A percentile compares a stretch with the other conserved stretches of the same genome.
These are phyloP conservation scores for Guadua angustifolia DNA, from an alignment of 176 grass and related monocot species.

Conservation along the genomic window DNA sequence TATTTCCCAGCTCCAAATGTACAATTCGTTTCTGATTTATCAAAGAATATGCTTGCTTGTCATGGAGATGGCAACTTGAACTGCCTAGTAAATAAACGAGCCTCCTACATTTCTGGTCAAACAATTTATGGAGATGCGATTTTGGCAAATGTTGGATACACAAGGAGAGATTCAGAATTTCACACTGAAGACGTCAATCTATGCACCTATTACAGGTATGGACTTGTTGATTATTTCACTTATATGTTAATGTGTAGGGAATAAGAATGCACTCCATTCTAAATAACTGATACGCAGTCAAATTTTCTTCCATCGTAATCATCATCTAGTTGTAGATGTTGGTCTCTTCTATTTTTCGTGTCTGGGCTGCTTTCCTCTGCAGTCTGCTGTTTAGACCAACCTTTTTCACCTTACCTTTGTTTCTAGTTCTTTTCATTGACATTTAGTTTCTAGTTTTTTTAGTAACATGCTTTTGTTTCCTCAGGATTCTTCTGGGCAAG, in stretches of 20 bases:
- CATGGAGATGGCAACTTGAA: conserved; percentile 45
- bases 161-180: conserved; percentile 72
- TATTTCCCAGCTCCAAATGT: conserved; percentile 71
- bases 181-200: conserved; percentile 72
- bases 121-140: conserved; percentile 87
- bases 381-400: neutral
- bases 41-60: conserved; percentile 32
- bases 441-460: conserved; percentile 40
- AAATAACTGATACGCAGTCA: conserved; percentile 7
- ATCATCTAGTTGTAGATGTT: conserved; percentile 33
- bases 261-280: conserved; percentile 13
- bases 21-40: conserved; percentile 49
- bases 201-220: conserved; percentile 80
- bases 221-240: conserved; percentile 43
- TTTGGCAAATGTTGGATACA: conserved; percentile 87
- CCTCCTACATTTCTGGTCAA: conserved; percentile 88
- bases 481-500: conserved; percentile 79
- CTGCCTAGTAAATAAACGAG: conserved; percentile 63
- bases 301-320: neutral
- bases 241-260: conserved; percentile 15
- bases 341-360: neutral
- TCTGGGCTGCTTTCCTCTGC: conserved; percentile 16
- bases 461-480: conserved; percentile 45
- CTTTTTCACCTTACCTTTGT: conserved; percentile 16
- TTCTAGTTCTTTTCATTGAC: conserved; percentile 40